These are phyloP conservation scores for Penicillium occitanis DNA, from an alignment of 2,329 filamentous ascomycete species.

Conservation along the genomic window DNA sequence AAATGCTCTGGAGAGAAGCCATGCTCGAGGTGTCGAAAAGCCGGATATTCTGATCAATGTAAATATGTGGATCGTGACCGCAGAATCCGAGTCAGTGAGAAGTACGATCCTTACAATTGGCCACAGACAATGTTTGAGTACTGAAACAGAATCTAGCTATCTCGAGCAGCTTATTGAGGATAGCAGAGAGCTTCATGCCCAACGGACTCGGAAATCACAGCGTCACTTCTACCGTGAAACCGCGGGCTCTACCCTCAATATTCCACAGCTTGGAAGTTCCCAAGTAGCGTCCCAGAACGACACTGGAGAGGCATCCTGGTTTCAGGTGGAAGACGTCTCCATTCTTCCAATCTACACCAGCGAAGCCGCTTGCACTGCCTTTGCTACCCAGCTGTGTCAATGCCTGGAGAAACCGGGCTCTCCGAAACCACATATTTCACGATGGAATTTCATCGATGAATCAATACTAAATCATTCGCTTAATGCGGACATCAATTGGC, in stretches of 20 bases:
- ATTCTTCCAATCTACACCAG: constrained; percentile 41
- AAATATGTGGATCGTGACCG: constrained; percentile 44
- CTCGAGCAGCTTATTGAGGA: constrained; percentile 37
- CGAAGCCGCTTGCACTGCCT: constrained; percentile 43
- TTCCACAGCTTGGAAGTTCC: neutral
- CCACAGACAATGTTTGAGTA: neutral
- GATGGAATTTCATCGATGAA: neutral
- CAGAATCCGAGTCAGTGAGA: constrained; percentile 43
- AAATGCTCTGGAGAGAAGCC: constrained; percentile 49
- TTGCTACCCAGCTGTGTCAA: constrained; percentile 41
- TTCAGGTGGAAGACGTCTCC: constrained; percentile 25
- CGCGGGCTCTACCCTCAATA: neutral
- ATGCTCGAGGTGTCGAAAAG: constrained; percentile 42
- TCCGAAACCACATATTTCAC: constrained; percentile 22
- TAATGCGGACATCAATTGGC: neutral
- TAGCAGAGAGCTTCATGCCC: constrained; percentile 27
- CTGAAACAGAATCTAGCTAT: constrained; percentile 29
- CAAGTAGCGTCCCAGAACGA: neutral
- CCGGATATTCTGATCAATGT: constrained; percentile 41
- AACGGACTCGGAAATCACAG: constrained; percentile 22
- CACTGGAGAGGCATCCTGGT: neutral
- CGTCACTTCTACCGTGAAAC: constrained; percentile 18
- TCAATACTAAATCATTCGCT: neutral
- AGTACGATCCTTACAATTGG: constrained; percentile 25
- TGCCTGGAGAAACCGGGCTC: constrained; percentile 36